Evolutionary conservation across 345 rosid species (phyloP).

Genomic region (Pistacia vera): DNA sequence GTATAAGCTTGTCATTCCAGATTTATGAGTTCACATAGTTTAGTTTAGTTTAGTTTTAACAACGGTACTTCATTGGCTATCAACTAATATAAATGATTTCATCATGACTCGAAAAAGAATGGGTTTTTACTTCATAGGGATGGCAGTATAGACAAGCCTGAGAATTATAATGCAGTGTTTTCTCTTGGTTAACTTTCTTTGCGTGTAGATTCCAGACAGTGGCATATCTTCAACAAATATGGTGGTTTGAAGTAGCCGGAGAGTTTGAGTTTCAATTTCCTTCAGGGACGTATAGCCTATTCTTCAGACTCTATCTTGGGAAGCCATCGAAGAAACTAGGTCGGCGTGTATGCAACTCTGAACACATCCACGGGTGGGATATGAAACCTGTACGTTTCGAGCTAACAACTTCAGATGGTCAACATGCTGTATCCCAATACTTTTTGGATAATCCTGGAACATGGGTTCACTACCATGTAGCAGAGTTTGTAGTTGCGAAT

Average conservation of each 20-base stretch:
- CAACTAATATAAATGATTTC: too few relatives aligned
- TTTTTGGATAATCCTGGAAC: constrained; percentile 56
- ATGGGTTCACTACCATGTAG: constrained; percentile 76
- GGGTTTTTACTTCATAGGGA: too few relatives aligned
- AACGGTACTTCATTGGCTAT: too few relatives aligned
- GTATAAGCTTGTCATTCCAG: too few relatives aligned
- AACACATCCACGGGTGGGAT: constrained; percentile 92
- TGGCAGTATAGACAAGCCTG: neutral
- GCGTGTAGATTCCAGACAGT: constrained; percentile 58
- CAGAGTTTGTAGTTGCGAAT: constrained; percentile 64
- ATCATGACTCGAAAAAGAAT: too few relatives aligned
- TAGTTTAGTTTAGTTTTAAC: too few relatives aligned
- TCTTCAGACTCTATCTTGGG: constrained; percentile 81
- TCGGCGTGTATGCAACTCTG: constrained; percentile 65
- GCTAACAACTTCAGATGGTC: constrained; percentile 77
- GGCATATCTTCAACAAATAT: constrained; percentile 90
- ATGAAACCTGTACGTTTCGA: constrained; percentile 78
- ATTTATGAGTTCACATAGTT: too few relatives aligned
- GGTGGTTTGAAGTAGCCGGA: constrained; percentile 97
- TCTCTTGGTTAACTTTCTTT: neutral
- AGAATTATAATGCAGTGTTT: neutral
- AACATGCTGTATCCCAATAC: constrained; percentile 51
- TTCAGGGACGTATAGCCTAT: constrained; percentile 68
- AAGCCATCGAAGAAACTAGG: constrained; percentile 65
- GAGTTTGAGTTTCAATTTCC: constrained; percentile 83